phyloP scores from a whole-genome alignment of 2,329 filamentous ascomycete genomes.

The Fusarium humuli region DNA sequence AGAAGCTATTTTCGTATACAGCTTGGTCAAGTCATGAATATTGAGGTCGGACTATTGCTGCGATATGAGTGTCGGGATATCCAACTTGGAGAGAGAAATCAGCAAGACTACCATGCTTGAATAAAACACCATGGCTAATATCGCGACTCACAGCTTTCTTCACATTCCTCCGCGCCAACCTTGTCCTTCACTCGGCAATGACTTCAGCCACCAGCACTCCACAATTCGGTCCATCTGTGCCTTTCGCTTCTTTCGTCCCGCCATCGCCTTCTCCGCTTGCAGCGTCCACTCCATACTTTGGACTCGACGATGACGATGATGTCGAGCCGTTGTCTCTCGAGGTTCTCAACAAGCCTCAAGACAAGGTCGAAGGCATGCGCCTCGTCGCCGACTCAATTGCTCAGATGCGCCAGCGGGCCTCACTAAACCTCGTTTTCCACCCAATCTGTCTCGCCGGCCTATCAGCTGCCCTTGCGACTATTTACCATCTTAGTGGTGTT shows the following conservation, averaged over 20 bases:
- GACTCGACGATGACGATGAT: conserved; percentile 54
- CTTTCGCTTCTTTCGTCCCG: conserved; percentile 52
- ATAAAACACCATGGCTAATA: conserved; percentile 36
- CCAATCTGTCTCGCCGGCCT: conserved; percentile 65
- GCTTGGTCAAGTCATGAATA: background rate
- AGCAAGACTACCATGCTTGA: background rate
- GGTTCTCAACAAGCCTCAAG: conserved; percentile 63
- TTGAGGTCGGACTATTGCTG: background rate
- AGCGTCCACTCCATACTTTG: conserved; percentile 69
- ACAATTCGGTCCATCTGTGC: conserved; percentile 64
- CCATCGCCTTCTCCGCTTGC: conserved; percentile 68
- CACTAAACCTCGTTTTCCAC: conserved; percentile 72
- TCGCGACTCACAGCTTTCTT: conserved; percentile 74
- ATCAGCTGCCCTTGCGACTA: conserved; percentile 55
- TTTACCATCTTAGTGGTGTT: conserved; percentile 62
- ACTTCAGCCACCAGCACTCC: conserved; percentile 75
- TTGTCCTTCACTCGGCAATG: conserved; percentile 74
- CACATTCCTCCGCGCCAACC: conserved; percentile 82
- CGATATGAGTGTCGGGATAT: background rate
- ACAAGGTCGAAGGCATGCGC: conserved; percentile 75
- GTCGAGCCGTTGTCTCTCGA: conserved; percentile 74
- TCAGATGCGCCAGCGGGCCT: conserved; percentile 80
- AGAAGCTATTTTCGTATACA: background rate
- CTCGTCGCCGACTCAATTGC: conserved; percentile 85
- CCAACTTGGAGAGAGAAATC: conserved; percentile 1